Evolutionary conservation across 1,284 basidiomycete genomes (phyloP), one percentile per base, ranked within the genome.

Genomic region (Sanghuangporus weigelae): DNA sequence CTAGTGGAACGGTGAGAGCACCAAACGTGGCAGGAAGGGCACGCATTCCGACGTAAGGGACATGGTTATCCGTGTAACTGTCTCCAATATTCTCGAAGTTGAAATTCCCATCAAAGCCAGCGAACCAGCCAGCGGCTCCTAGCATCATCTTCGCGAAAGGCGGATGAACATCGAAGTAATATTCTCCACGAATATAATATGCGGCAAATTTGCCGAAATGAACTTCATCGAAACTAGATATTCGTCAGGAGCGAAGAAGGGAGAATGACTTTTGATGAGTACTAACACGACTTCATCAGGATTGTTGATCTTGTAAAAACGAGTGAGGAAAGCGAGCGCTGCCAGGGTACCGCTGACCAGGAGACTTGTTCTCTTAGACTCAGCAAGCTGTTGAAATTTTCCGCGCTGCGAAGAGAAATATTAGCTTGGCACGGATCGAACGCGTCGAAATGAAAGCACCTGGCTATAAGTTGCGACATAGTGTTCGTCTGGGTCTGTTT

Each of bases 121-220:
- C 93, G 66, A 97, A 89, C 92, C 94, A 98, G 66, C 95, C 97
- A 31, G 92, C 91, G 44, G 96, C 83, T 54, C 90, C 97, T 71
- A 96, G 92, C 38, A 98, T 81, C 68, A 98, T 83, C 74, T 98
- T 98, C 53, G 96, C 95, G 60, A 98, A 87, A 14, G 96, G 96
- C 46, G 96, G 96, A 72, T 99, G 97, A 3, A 99, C 97, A 75
- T 99, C 97, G 79, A 99, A 99, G 78, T 98, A 98, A 79, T 97
- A 99, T 77, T 97, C 86, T 67, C 95, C 83, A 60, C 81, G 80
- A 70, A 98, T 87, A 76, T 98, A 98, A 75, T 94, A 92, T 6
- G 91, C 86, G 19, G 95, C 95, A 75, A 98, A 96, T 77, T 93
- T 94, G 67, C 95, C 95, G 72, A 97, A 98, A 73, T 98, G 95